Conservation (phyloP, 1,284 basidiomycete species). For the Apiotrichum porosum region DNA sequence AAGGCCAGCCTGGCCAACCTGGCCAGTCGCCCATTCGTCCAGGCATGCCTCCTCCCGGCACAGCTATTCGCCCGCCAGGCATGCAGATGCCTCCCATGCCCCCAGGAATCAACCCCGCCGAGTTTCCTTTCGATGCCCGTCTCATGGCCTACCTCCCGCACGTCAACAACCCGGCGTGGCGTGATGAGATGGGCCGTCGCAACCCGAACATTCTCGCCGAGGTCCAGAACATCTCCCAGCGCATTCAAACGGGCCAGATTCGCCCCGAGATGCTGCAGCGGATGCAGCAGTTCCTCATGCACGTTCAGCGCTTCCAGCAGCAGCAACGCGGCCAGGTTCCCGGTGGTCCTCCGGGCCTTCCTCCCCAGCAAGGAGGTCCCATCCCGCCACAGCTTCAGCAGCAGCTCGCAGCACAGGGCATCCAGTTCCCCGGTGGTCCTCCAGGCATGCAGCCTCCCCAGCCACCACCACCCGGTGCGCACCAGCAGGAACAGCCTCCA, state of each 20-base stretch:
- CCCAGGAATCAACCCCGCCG: slow-evolving; percentile 22
- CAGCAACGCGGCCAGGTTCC: slow-evolving; percentile 2
- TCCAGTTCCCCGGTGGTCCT: slow-evolving; percentile 14
- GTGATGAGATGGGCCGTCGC: slow-evolving; percentile 27
- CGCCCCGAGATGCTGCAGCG: slow-evolving; percentile 30
- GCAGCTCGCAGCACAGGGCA: slow-evolving; percentile 9
- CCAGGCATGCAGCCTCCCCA: slow-evolving; percentile 3
- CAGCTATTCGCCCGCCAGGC: neutral
- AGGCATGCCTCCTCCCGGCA: slow-evolving; percentile 3
- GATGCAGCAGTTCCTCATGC: slow-evolving; percentile 34
- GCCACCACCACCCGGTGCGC: slow-evolving; percentile 11
- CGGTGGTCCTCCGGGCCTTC: neutral
- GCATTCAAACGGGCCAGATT: slow-evolving; percentile 24
- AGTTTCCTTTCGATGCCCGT: slow-evolving; percentile 43
- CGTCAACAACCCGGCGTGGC: slow-evolving; percentile 29
- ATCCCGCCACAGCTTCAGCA: slow-evolving; percentile 11
- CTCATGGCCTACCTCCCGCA: slow-evolving; percentile 26
- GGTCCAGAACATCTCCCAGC: slow-evolving; percentile 17
- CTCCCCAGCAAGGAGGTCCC: neutral
- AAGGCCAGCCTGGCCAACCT: neutral
- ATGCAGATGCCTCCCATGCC: slow-evolving; percentile 10
- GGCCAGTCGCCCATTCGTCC: slow-evolving; percentile 7
- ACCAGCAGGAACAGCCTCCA: neutral
- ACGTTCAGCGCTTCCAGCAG: slow-evolving; percentile 11
- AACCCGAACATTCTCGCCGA: slow-evolving; percentile 25